phyloP scores from a whole-genome alignment of 345 rosid species.

The Trapa incisa region DNA sequence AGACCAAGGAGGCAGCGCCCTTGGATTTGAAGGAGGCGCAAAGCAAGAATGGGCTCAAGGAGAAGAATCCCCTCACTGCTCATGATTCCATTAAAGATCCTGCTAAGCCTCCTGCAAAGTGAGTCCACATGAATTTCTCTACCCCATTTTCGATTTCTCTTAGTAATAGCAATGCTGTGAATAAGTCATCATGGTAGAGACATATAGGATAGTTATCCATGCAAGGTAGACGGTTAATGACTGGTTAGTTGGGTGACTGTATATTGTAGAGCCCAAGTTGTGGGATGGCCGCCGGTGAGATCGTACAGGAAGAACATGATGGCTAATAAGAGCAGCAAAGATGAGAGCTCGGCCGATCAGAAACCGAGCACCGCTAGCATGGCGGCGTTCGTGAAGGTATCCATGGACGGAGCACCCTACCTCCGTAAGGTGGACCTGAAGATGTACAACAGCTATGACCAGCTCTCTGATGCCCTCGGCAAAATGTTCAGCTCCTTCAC shows the following conservation, averaged over 20 bases:
- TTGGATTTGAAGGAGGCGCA: constrained; percentile 21
- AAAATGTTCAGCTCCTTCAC: constrained; percentile 97
- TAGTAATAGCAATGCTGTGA: not conserved
- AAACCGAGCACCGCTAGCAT: constrained; percentile 18
- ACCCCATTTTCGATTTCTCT: not conserved
- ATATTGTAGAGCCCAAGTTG: constrained; percentile 59
- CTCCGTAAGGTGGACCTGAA: constrained; percentile 90
- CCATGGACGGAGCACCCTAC: constrained; percentile 97
- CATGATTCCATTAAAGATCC: constrained; percentile 31
- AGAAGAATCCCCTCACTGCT: constrained; percentile 18
- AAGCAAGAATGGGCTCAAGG: constrained; percentile 16
- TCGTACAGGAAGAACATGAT: constrained; percentile 79
- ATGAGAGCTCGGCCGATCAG: constrained; percentile 17
- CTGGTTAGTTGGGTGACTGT: not conserved
- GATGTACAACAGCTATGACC: constrained; percentile 75
- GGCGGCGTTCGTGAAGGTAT: constrained; percentile 81
- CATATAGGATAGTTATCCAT: not conserved
- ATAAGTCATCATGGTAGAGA: not conserved
- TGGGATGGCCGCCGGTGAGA: constrained; percentile 98
- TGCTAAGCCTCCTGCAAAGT: constrained; percentile 69
- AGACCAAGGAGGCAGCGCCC: constrained; percentile 29
- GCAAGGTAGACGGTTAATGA: not conserved
- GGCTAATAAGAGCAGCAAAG: constrained; percentile 48
- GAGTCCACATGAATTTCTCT: constrained; percentile 8
- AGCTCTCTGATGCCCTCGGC: constrained; percentile 76